Base-by-base conservation (phyloP, 805 yeast genomes). In the Candida nonsorbophila region DNA sequence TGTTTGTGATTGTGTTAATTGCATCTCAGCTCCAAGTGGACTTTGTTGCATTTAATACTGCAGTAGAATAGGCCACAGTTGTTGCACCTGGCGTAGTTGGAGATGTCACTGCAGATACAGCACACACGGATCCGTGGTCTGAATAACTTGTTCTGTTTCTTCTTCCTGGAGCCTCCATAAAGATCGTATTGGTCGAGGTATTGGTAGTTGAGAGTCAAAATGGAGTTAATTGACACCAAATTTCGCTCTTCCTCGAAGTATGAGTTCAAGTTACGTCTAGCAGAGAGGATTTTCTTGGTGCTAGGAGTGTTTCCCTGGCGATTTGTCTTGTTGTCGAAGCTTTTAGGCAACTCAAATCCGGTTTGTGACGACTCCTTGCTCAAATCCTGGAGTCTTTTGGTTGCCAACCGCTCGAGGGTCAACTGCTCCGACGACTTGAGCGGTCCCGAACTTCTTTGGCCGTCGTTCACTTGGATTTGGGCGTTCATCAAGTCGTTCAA, bases 241-340 rank as follows among this genome's bases (percentile, higher is more conserved):
- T 65, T 63, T 17, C 67, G 45, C 36, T 65, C 71, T 38, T 65
- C 70, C 42, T 65, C 71, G 33, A 64, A 63, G 37, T 64, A 64
- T 54, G 55, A 58, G 33, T 58, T 62, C 40, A 65, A 53, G 42
- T 62, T 65, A 22, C 71, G 46, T 18, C 62, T 45, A 1, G 70
- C 68, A 16, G 69, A 58, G 17, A 65, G 39, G 12, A 65, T 62
- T 27, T 48, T 53, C 42, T 64, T 64, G 4, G 71, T 61, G 8
- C 66, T 48, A 6, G 69, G 69, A 10, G 71, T 64, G 30, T 61
- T 62, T 4, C 71, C 71, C 16, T 55, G 42, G 28, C 67, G 47
- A 37, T 42, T 24, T 27, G 36, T 38, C 21, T 54, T 52, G 39
- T 59, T 62, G 11, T 52, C 44, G 33, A 64, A 63, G 32, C 53